phyloP scores from a whole-genome alignment of 1,284 basidiomycete species.

The Schizopora paradoxa region DNA sequence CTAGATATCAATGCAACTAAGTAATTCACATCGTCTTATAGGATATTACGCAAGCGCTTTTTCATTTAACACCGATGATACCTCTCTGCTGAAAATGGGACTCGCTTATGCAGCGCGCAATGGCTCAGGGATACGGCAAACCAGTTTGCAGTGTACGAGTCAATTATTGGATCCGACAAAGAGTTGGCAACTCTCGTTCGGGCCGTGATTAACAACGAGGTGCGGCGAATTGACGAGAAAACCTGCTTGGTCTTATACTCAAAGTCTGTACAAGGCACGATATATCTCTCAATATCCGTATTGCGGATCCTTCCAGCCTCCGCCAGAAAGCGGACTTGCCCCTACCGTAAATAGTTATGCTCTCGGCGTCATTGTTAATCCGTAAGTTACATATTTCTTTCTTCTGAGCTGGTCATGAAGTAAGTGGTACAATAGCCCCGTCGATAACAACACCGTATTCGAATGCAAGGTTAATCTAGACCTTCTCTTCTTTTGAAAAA shows the following conservation, averaged over 20 bases:
- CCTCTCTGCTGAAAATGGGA: neutral
- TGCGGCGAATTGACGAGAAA: neutral
- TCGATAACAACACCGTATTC: conserved; percentile 64
- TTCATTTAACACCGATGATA: neutral
- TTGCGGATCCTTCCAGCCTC: conserved; percentile 73
- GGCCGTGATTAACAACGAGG: conserved; percentile 70
- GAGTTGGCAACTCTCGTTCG: conserved; percentile 60
- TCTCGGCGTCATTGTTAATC: conserved; percentile 60
- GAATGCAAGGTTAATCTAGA: conserved; percentile 60
- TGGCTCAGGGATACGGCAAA: conserved; percentile 75
- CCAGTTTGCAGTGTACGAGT: conserved; percentile 68
- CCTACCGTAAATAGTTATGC: conserved; percentile 63
- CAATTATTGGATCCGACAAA: conserved; percentile 49
- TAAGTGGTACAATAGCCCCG: conserved; percentile 40
- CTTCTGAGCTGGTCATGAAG: neutral
- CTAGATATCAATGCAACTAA: neutral
- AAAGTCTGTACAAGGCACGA: conserved; percentile 36
- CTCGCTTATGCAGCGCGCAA: conserved; percentile 25
- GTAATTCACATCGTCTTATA: conserved; percentile 24
- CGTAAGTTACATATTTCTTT: conserved; percentile 39
- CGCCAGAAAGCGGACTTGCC: conserved; percentile 59
- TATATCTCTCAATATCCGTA: conserved; percentile 71
- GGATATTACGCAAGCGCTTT: conserved; percentile 56
- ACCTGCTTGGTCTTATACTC: neutral
- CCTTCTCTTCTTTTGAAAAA: neutral